Evolutionary conservation across 257 asterid genomes (phyloP).

Genomic region (Rhazya stricta): DNA sequence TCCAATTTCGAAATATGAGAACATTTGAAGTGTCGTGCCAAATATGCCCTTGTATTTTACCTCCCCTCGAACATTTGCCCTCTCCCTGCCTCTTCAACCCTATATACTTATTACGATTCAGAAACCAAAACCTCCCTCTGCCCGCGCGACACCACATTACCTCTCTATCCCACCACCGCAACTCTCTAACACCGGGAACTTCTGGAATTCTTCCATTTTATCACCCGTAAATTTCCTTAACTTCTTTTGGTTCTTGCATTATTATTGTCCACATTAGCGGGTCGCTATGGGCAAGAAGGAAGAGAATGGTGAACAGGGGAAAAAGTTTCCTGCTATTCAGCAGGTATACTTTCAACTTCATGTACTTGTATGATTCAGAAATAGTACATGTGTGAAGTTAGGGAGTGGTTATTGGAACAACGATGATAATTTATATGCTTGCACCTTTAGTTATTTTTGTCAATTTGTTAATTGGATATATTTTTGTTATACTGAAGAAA

Average conservation of each 20-base stretch:
- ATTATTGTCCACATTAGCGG: background rate
- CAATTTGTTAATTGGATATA: background rate
- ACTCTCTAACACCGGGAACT: no score
- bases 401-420: background rate
- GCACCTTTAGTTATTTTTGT: background rate
- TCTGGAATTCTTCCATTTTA: no score
- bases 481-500: background rate
- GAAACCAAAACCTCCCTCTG: background rate
- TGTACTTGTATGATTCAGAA: background rate
- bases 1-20: no score
- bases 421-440: background rate
- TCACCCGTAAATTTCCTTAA: background rate
- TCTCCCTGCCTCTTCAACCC: background rate
- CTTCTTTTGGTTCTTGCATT: background rate
- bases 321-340: background rate
- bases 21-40: background rate
- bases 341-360: conserved; percentile 10
- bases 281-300: conserved; percentile 17
- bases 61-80: no score
- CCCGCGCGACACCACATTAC: background rate
- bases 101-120: background rate
- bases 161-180: conserved; percentile 2
- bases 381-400: background rate
- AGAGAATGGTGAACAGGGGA: conserved; percentile 5
- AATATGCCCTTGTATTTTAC: background rate